These are phyloP conservation scores for Trichophaea hybrida DNA, from an alignment of 2,329 filamentous ascomycete species.

Conservation along the genomic window DNA sequence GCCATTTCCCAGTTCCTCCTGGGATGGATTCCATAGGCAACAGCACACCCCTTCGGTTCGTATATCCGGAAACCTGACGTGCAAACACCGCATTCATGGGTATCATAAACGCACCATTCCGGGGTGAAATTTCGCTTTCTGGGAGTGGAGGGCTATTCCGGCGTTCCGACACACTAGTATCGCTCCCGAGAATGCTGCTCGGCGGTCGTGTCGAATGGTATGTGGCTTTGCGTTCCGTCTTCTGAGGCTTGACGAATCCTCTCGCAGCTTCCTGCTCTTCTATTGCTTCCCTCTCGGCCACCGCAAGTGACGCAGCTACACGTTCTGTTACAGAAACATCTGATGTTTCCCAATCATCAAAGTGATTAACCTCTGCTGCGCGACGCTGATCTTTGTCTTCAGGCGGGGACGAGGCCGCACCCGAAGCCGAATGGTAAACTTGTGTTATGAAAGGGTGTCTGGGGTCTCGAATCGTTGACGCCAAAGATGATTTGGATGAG, in stretches of 20 bases:
- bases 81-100: slow-evolving; percentile 11
- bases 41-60: slow-evolving; percentile 7
- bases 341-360: slow-evolving; percentile 22
- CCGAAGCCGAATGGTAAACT: not conserved
- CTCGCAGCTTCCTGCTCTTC: slow-evolving; percentile 5
- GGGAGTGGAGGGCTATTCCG: slow-evolving; percentile 20
- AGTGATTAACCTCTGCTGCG: slow-evolving; percentile 15
- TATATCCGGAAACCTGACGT: slow-evolving; percentile 9
- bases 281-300: slow-evolving; percentile 5
- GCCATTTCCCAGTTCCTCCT: slow-evolving; percentile 15
- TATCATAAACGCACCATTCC: slow-evolving; percentile 14
- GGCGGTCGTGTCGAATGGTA: not conserved
- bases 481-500: not conserved
- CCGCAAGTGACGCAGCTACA: slow-evolving; percentile 17
- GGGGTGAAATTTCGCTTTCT: slow-evolving; percentile 18
- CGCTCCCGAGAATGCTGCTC: not conserved
- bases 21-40: slow-evolving; percentile 1
- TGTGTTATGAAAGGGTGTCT: not conserved
- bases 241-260: slow-evolving; percentile 12
- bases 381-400: not conserved
- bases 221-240: not conserved
- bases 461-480: not conserved
- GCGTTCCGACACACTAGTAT: slow-evolving; percentile 10
- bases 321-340: slow-evolving; percentile 18
- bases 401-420: not conserved